These are phyloP conservation scores for Globisporangium canariense DNA, from an alignment of 352 stramenopile genomes.

Conservation along the genomic window DNA sequence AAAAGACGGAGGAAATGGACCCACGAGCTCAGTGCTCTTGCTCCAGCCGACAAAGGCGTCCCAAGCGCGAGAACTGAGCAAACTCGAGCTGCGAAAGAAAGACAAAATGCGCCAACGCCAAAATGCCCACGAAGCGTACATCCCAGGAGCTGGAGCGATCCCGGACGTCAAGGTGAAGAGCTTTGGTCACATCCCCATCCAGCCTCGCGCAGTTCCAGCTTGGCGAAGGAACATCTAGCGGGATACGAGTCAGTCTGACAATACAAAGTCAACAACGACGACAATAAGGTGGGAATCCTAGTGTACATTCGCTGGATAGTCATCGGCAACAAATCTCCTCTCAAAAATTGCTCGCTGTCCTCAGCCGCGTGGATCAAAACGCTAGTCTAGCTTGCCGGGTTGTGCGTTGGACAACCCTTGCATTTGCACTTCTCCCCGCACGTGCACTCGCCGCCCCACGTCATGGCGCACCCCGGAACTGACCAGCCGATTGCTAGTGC, in stretches of 20 bases:
- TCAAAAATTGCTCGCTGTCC: not conserved
- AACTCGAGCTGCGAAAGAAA: slow-evolving; percentile 40
- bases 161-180: slow-evolving; percentile 62
- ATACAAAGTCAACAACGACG: not conserved
- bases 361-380: not conserved
- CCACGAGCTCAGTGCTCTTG: slow-evolving; percentile 16
- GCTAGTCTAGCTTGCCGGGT: slow-evolving; percentile 30
- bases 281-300: not conserved
- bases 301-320: not conserved
- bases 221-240: slow-evolving; percentile 54
- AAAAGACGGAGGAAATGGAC: not conserved
- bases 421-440: slow-evolving; percentile 80
- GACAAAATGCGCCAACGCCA: slow-evolving; percentile 33
- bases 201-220: slow-evolving; percentile 49
- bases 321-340: not conserved
- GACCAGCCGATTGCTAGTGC: slow-evolving; percentile 74
- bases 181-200: slow-evolving; percentile 65
- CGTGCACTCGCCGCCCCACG: slow-evolving; percentile 70
- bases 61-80: slow-evolving; percentile 43
- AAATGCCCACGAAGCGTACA: slow-evolving; percentile 53
- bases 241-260: not conserved
- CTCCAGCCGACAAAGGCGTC: slow-evolving; percentile 51
- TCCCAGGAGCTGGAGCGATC: slow-evolving; percentile 41
- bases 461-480: slow-evolving; percentile 79
- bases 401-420: slow-evolving; percentile 71